A percentile compares a stretch with the other conserved stretches of the same genome.
phyloP scores from a whole-genome alignment of 495 filamentous ascomycete species.

The Tuber brumale region DNA sequence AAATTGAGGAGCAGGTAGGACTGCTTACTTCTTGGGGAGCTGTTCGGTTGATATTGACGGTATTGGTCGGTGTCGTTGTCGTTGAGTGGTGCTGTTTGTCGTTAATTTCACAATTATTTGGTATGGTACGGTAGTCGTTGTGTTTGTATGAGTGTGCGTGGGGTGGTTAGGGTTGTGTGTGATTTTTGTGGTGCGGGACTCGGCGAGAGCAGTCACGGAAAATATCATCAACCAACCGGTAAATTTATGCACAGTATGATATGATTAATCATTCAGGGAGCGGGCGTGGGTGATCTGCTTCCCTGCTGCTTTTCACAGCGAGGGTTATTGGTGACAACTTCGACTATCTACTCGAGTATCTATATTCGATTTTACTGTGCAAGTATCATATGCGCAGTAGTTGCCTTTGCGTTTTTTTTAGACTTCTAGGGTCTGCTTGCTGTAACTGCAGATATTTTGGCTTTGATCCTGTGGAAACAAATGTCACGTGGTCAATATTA shows the following conservation, averaged over 20 bases:
- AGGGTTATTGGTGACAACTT: background rate
- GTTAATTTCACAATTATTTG: slow-evolving; percentile 3
- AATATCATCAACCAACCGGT: background rate
- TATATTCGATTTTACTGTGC: background rate
- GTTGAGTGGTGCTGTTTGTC: slow-evolving; percentile 11
- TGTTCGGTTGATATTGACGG: slow-evolving; percentile 8
- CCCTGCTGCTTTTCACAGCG: background rate
- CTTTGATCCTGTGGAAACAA: background rate
- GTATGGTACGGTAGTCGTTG: background rate
- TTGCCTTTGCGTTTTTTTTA: background rate
- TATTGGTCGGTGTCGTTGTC: slow-evolving; percentile 16
- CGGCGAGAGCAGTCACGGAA: background rate
- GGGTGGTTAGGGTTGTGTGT: slow-evolving; percentile 12
- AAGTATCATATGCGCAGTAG: background rate
- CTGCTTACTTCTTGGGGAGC: slow-evolving; percentile 17
- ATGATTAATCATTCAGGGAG: no score
- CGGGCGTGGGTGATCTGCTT: background rate
- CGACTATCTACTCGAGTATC: background rate
- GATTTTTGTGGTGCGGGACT: slow-evolving; percentile 8
- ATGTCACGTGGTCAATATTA: background rate
- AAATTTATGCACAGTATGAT: no score
- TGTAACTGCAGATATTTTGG: background rate
- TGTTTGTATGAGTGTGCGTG: background rate
- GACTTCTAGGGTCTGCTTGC: background rate
- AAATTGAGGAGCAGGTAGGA: slow-evolving; percentile 1